Base-by-base conservation (phyloP, 495 filamentous ascomycete genomes). In the Elasticomyces elasticus region DNA sequence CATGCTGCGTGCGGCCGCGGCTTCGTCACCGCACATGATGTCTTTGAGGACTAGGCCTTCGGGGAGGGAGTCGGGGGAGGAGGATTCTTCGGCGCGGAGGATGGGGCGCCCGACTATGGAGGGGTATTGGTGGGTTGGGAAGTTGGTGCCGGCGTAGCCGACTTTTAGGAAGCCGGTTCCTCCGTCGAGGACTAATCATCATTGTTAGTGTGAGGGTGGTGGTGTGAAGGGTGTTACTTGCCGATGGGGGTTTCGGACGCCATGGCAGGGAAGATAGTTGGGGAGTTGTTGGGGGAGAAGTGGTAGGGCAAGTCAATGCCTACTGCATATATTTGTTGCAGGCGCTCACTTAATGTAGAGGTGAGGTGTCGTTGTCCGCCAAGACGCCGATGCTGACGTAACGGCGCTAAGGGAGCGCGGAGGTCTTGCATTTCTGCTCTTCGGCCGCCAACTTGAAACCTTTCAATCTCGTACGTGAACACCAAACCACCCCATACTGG, bases 1-100 rank as follows among this genome's bases (percentile, higher is more conserved):
- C 88, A 95, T 94, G 52, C 87, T 91, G 60, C 92, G 81, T 58
- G 91, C 92, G 25, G 87, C 89, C 11, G 92, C 89, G 25, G 92
- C 92, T 73, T 99, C 92, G 74, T 99, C 94, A 61, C 92, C 92
- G 75, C 89, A 95, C 92, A 99, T 99, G 64, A 99, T 96, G 76
- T 99, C 92, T 78, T 96, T 96, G 67, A 99, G 87, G 57, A 90
- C 76, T 60, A 86, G 79, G 65, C 86, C 83, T 54, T 76, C 81
- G 17, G 33, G 6, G 62, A 74, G 70, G 65, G 81, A 10, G 35
- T 76, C 81, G 17, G 33, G 6, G 62, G 75, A 70, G 65, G 81
- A 10, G 35, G 35, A 78, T 70, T 99, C 92, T 73, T 99, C 92
- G 61, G 89, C 86, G 69, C 92, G 89, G 63, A 99, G 77, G 70